These are phyloP conservation scores for Pseudonectria buxi DNA, from an alignment of 2,329 filamentous ascomycete genomes.

Conservation along the genomic window DNA sequence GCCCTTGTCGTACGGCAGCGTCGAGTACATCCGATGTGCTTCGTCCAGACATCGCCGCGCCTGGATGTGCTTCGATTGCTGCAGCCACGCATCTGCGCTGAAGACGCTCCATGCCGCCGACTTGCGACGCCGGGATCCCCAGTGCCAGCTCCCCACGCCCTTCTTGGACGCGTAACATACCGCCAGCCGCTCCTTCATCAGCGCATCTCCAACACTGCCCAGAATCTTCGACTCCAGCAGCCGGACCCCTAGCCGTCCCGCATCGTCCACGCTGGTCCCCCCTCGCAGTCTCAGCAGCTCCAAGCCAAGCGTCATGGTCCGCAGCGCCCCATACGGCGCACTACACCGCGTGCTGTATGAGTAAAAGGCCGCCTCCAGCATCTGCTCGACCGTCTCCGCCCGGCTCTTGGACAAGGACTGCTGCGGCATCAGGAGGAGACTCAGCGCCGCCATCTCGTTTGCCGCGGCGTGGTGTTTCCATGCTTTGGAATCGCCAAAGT, in stretches of 20 bases:
- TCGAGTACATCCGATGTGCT: slow-evolving; percentile 50
- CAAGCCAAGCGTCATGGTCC: slow-evolving; percentile 67
- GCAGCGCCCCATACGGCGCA: slow-evolving; percentile 71
- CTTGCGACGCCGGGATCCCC: slow-evolving; percentile 72
- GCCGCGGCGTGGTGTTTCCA: slow-evolving; percentile 93
- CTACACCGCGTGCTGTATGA: slow-evolving; percentile 84
- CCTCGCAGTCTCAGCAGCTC: slow-evolving; percentile 80
- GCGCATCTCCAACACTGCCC: slow-evolving; percentile 68
- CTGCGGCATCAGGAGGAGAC: slow-evolving; percentile 70
- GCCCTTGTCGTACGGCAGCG: slow-evolving; percentile 42
- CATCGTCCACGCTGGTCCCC: slow-evolving; percentile 75
- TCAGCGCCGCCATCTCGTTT: slow-evolving; percentile 90
- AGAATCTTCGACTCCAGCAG: slow-evolving; percentile 73
- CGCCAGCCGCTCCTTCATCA: slow-evolving; percentile 80
- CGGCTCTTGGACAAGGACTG: slow-evolving; percentile 67
- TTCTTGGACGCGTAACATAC: slow-evolving; percentile 73
- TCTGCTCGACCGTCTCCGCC: slow-evolving; percentile 73
- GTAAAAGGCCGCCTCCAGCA: slow-evolving; percentile 86
- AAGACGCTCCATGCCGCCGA: slow-evolving; percentile 84
- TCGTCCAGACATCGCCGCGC: slow-evolving; percentile 71
- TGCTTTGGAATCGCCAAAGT: slow-evolving; percentile 92
- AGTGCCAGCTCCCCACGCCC: slow-evolving; percentile 57
- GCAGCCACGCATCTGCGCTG: slow-evolving; percentile 77
- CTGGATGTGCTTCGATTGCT: slow-evolving; percentile 67
- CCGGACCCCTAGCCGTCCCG: slow-evolving; percentile 75